Evolutionary conservation across 805 yeast species (phyloP).

Genomic region (Kazachstania viticola): DNA sequence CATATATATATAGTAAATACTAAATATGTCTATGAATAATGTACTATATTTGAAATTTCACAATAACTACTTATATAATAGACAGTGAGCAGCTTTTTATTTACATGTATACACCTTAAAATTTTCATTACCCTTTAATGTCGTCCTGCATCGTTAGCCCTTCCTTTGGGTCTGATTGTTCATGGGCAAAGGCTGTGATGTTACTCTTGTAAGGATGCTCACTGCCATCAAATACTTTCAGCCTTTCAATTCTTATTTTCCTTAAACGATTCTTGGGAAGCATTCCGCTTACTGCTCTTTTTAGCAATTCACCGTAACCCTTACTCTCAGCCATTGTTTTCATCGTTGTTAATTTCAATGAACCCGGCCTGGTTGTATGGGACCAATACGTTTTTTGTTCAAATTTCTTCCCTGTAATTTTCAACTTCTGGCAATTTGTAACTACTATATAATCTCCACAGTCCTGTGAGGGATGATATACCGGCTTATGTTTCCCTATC

Average conservation of each 20-base stretch:
- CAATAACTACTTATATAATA: too few relatives aligned
- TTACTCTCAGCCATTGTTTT: conserved; percentile 58
- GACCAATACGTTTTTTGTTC: conserved; percentile 75
- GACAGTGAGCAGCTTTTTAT: too few relatives aligned
- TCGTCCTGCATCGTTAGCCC: too few relatives aligned
- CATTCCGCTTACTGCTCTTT: conserved; percentile 90
- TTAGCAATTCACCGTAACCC: conserved; percentile 80
- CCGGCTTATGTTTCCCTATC: conserved; percentile 97
- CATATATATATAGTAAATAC: background rate
- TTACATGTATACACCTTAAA: too few relatives aligned
- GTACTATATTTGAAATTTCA: conserved; percentile 3
- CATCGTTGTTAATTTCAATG: conserved; percentile 75
- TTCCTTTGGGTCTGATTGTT: conserved; percentile 33
- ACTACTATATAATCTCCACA: conserved; percentile 96
- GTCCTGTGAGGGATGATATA: conserved; percentile 65
- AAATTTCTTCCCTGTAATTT: conserved; percentile 78
- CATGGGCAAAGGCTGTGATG: conserved; percentile 75
- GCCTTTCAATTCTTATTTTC: conserved; percentile 64
- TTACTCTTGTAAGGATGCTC: conserved; percentile 80
- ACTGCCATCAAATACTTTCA: conserved; percentile 79
- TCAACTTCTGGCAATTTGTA: conserved; percentile 74
- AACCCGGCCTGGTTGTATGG: conserved; percentile 85
- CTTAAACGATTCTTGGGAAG: conserved; percentile 84
- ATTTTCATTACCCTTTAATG: too few relatives aligned
- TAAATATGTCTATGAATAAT: conserved; percentile 2